phyloP scores from a whole-genome alignment of 768 basidiomycete genomes.

The Hericium erinaceus region DNA sequence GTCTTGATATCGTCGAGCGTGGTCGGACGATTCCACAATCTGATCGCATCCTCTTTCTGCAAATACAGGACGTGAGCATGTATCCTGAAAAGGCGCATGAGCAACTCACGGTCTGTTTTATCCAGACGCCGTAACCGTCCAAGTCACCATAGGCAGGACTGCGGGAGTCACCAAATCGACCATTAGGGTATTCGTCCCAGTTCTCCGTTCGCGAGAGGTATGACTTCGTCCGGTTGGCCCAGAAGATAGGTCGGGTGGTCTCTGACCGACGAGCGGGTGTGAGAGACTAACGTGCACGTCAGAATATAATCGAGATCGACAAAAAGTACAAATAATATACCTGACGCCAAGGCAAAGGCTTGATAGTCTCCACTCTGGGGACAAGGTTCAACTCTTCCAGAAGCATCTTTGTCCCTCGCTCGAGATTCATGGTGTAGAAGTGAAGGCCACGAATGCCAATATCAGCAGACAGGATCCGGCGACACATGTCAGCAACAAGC shows the following conservation, averaged over 20 bases:
- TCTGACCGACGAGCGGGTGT: conserved; percentile 88
- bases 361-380: conserved; percentile 81
- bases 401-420: conserved; percentile 92
- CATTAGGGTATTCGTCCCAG: conserved; percentile 99
- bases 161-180: conserved; percentile 94
- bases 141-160: conserved; percentile 98
- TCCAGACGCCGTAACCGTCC: conserved; percentile 90
- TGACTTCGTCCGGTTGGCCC: conserved; percentile 94
- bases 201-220: conserved; percentile 95
- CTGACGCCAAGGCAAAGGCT: conserved; percentile 96
- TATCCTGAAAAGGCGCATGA: neutral
- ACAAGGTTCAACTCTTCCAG: conserved; percentile 87
- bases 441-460: conserved; percentile 85
- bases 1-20: conserved; percentile 51
- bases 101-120: conserved; percentile 72
- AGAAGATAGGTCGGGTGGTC: conserved; percentile 95
- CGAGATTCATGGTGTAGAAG: conserved; percentile 97
- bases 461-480: conserved; percentile 68
- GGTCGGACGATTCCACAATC: conserved; percentile 81
- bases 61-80: neutral
- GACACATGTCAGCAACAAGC: conserved; percentile 91
- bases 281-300: conserved; percentile 49
- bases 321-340: conserved; percentile 29
- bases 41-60: conserved; percentile 80
- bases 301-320: conserved; percentile 7